Evolutionary conservation across 169 alveolate genomes (phyloP).

Genomic region (Plasmodium fragile): DNA sequence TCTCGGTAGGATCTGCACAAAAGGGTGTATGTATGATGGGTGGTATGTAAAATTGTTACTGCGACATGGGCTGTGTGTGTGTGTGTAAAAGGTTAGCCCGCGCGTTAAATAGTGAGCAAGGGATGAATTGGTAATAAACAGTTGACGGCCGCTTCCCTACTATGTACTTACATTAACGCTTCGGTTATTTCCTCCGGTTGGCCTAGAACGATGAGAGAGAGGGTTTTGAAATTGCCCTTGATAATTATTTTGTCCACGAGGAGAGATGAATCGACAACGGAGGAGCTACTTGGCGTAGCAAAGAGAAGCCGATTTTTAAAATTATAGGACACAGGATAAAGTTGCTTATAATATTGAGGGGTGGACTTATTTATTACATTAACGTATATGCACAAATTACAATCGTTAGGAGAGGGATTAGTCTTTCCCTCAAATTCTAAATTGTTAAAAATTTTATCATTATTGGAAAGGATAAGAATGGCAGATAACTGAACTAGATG

Average conservation of each 20-base stretch:
- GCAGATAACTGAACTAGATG: constrained; percentile 55
- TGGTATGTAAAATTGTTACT: neutral
- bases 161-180: constrained; percentile 19
- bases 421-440: constrained; percentile 74
- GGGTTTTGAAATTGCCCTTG: constrained; percentile 54
- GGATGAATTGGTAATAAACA: too few relatives aligned
- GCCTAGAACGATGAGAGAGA: constrained; percentile 48
- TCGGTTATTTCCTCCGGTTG: constrained; percentile 52
- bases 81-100: neutral
- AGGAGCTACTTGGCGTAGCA: constrained; percentile 1
- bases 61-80: too few relatives aligned
- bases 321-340: constrained; percentile 44
- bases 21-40: neutral
- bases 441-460: constrained; percentile 58
- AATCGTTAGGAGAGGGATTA: constrained; percentile 38
- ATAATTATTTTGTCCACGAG: constrained; percentile 50
- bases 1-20: constrained; percentile 39
- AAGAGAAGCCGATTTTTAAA: constrained; percentile 54
- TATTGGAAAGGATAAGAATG: constrained; percentile 32
- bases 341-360: constrained; percentile 45
- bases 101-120: neutral
- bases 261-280: constrained; percentile 37
- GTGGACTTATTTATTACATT: constrained; percentile 42
- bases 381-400: constrained; percentile 58
- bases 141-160: neutral